Evolutionary conservation across 441 rosid species (phyloP).

Genomic region (Erysimum cheiri): DNA sequence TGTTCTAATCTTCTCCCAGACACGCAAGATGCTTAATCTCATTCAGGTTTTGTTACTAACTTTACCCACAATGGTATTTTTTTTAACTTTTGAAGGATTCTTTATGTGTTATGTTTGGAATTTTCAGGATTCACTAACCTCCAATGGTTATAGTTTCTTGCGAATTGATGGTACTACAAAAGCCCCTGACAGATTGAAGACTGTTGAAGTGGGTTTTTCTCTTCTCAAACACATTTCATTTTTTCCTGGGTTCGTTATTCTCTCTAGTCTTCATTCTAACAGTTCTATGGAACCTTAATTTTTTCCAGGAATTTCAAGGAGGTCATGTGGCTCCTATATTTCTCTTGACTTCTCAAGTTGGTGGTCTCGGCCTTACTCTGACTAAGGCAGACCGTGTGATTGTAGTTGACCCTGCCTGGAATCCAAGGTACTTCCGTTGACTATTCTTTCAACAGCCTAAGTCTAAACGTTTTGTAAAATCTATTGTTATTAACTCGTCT

Average conservation of each 20-base stretch:
- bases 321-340: conserved; percentile 84
- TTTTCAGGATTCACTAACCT: conserved; percentile 70
- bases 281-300: conserved; percentile 32
- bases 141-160: conserved; percentile 69
- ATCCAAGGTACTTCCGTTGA: conserved; percentile 70
- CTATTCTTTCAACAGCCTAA: conserved; percentile 8
- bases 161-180: conserved; percentile 97
- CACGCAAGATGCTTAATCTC: conserved; percentile 95
- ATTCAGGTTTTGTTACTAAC: conserved; percentile 74
- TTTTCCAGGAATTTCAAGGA: conserved; percentile 82
- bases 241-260: neutral
- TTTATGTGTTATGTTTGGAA: conserved; percentile 17
- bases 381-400: conserved; percentile 97
- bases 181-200: conserved; percentile 79
- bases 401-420: conserved; percentile 99
- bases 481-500: neutral
- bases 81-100: conserved; percentile 1
- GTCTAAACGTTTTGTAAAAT: neutral
- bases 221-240: conserved; percentile 9
- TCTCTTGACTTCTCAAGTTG: conserved; percentile 94
- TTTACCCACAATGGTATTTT: neutral
- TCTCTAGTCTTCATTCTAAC: conserved; percentile 30
- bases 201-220: conserved; percentile 70
- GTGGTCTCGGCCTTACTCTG: conserved; percentile 97
- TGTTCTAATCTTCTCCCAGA: conserved; percentile 95